phyloP scores from a whole-genome alignment of 495 filamentous ascomycete species.

The Podospora australis region DNA sequence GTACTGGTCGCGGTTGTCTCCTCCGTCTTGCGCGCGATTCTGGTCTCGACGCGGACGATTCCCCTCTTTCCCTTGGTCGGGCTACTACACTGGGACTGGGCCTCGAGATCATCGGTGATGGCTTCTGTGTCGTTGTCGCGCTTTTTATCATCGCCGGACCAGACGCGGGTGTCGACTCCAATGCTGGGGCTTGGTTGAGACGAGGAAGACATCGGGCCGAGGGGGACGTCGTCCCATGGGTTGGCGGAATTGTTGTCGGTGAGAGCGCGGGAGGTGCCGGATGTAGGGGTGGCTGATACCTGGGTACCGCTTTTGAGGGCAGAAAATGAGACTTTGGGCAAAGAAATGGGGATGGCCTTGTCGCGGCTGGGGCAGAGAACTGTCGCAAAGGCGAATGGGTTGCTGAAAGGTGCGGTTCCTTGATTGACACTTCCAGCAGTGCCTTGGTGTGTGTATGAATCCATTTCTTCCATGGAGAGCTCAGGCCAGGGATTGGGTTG shows the following conservation, averaged over 20 bases:
- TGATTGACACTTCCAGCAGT: too few relatives aligned
- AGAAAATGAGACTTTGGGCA: neutral
- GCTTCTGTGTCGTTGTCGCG: neutral
- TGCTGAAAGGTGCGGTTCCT: neutral
- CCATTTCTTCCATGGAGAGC: constrained; percentile 9
- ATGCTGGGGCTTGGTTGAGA: constrained; percentile 1
- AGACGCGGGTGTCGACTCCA: constrained; percentile 7
- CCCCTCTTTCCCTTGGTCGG: neutral
- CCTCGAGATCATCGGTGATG: neutral
- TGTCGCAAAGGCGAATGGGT: neutral
- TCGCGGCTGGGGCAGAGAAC: neutral
- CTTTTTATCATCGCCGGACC: neutral
- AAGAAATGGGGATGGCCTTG: neutral
- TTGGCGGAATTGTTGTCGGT: neutral
- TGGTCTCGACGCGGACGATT: constrained; percentile 11
- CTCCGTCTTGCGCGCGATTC: constrained; percentile 4
- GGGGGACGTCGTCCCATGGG: neutral
- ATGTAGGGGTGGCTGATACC: neutral
- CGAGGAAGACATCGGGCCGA: neutral
- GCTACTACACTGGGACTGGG: constrained; percentile 1
- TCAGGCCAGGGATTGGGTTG: constrained; percentile 20
- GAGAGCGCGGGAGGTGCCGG: neutral
- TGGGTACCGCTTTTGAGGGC: neutral
- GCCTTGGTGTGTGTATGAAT: too few relatives aligned
- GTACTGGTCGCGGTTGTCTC: neutral